Base-by-base conservation (phyloP, 331 rosid species). In the Quercus tomentella region DNA sequence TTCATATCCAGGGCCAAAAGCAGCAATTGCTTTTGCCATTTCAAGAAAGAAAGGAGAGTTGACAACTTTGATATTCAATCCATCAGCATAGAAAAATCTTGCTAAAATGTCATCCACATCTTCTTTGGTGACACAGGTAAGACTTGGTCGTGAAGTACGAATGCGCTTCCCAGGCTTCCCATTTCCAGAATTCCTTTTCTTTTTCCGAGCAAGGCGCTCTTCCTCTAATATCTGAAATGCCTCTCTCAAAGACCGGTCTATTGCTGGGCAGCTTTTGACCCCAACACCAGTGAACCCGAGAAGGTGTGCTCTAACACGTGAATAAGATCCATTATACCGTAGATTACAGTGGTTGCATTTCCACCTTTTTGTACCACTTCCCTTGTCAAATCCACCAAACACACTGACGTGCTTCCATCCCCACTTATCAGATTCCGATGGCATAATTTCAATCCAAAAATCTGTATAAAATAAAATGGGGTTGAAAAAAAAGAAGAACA, bases 321-420 rank as follows among this genome's bases (percentile, higher is more conserved):
- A 90, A 82, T 88, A 88, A 65, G 94, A 90, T 62, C 92, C 86
- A 54, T 88, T 88, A 67, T 86, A 88, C 52, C 84, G 74, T 76
- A 82, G 60, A 72, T 84, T 83, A 85, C 87, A 88, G 75, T 88
- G 92, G 79, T 90, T 90, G 87, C 92, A 88, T 81, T 81, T 90
- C 92, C 94, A 90, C 82, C 82, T 68, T 76, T 88, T 88, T 11
- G 94, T 86, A 23, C 91, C 92, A 16, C 90, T 86, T 82, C 89
- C 90, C 82, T 88, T 90, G 82, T 90, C 94, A 76, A 90, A 86
- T 21, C 94, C 91, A 77, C 90, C 89, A 65, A 88, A 88, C 76
- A 88, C 85, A 80, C 86, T 84, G 30, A 88, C 94, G 70, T 90
- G 94, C 73, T 86, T 86, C 89, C 91, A 88, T 30, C 88, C 88